Base-by-base conservation (phyloP, 129 eudicot genomes). In the Arctium lappa region DNA sequence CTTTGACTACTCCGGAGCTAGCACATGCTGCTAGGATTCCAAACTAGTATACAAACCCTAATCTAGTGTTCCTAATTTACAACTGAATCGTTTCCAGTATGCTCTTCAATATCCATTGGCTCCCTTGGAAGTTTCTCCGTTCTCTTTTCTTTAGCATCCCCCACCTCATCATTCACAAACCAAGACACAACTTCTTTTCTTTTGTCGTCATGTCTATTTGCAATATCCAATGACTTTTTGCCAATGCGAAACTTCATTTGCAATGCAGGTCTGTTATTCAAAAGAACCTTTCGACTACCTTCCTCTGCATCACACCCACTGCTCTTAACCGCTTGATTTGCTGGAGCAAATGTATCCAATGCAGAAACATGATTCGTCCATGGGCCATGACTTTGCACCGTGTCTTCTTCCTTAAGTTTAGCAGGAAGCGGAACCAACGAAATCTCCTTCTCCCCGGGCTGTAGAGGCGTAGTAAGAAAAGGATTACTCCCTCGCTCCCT, bases 41-140 rank as follows among this genome's bases (percentile, higher is more conserved):
- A 88, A 88, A 87, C 81, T 88, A 84, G 94, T 90, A 86, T 91
- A 94, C 97, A 94, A 86, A 79, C 82, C 78, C 94, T 91, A 84
- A 85, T 80, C 79, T 86, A 84, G 72, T 74, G 72, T 73, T 73
- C 88, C 97, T 91, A 90, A 85, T 87, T 89, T 91, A 94, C 98
- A 92, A 86, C 82, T 82, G 87, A 88, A 85, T 78, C 86, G 44
- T 73, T 85, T 88, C 89, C 80, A 39, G 69, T 75, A 60, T 79
- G 74, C 85, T 79, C 82, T 89, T 89, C 75, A 88, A 87, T 80
- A 38, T 94, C 93, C 75, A 88, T 83, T 10, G 87, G 75, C 74
- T 86, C 91, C 86, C 76, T 85, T 73, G 82, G 65, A 87, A 89
- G 85, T 86, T 81, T 85, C 83, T 92, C 97, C 2, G 82, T 88